Percentiles rank a stretch among this genome's conserved stretches.
Evolutionary conservation across 345 rosid species (phyloP).

Genomic region (Heritiera fomes): DNA sequence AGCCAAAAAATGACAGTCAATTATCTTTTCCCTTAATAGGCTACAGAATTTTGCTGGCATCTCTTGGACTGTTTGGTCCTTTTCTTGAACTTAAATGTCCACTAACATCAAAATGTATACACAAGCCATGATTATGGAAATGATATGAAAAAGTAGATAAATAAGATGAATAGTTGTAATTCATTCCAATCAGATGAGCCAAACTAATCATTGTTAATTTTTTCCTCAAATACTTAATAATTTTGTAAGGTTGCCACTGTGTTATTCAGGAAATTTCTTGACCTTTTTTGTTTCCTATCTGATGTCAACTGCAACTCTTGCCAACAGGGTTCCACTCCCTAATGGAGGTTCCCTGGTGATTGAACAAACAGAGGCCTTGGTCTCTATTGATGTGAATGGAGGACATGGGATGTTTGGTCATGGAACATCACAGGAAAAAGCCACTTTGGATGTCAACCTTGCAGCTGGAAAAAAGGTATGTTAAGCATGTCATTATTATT

Average conservation of each 20-base stretch:
- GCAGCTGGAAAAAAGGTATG: conserved; percentile 91
- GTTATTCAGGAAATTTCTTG: neutral
- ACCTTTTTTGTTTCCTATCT: neutral
- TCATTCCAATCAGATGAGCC: neutral
- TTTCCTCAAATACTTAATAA: neutral
- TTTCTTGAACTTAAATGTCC: conserved; percentile 8
- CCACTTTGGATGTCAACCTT: conserved; percentile 89
- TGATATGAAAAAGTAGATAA: conserved; percentile 10
- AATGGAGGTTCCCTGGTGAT: conserved; percentile 95
- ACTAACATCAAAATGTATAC: neutral
- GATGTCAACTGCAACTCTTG: conserved; percentile 21
- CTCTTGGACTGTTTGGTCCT: conserved; percentile 1
- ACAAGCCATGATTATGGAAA: neutral
- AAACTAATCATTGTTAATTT: neutral
- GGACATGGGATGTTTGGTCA: conserved; percentile 96
- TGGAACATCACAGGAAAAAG: conserved; percentile 87
- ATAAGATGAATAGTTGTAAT: neutral
- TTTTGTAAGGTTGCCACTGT: neutral
- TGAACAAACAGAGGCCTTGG: conserved; percentile 98
- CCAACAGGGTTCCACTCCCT: conserved; percentile 74
- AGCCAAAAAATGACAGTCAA: neutral
- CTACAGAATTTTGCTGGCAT: conserved; percentile 2
- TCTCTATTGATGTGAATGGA: conserved; percentile 96
- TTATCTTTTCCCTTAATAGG: neutral
- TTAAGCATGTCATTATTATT: conserved; percentile 15